Conservation (phyloP, 805 yeast species). For the Saturnispora quitensis region DNA sequence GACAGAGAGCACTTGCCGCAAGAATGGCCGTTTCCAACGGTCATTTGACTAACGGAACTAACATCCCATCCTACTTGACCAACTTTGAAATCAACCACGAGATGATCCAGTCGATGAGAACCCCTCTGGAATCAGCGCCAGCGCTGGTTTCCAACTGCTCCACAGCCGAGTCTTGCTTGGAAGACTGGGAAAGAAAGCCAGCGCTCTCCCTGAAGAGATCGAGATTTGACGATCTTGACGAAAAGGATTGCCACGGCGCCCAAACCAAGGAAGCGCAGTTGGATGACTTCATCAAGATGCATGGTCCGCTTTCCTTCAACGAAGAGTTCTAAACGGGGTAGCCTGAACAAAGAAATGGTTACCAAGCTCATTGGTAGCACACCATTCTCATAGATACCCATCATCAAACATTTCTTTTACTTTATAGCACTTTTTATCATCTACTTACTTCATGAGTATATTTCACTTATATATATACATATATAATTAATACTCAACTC, state of each 20-base stretch:
- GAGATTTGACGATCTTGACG: background rate
- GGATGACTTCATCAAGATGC: conserved; percentile 26
- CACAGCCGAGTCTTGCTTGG: conserved; percentile 36
- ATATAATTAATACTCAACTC: background rate
- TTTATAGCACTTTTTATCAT: background rate
- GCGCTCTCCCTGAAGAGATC: background rate
- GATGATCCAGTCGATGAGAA: conserved; percentile 8
- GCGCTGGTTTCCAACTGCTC: conserved; percentile 34
- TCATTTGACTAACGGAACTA: background rate
- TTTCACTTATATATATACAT: background rate
- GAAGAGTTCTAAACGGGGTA: conserved; percentile 35
- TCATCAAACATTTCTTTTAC: background rate
- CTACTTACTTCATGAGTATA: background rate
- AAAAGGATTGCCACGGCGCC: background rate
- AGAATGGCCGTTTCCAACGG: conserved; percentile 5
- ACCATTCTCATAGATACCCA: background rate
- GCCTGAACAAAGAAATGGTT: background rate
- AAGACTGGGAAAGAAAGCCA: conserved; percentile 29
- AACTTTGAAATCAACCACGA: conserved; percentile 11
- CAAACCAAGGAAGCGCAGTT: conserved; percentile 9
- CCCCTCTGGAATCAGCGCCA: conserved; percentile 32
- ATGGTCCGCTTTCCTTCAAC: conserved; percentile 38
- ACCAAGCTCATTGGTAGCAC: background rate
- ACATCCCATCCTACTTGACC: conserved; percentile 8
- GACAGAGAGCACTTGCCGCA: background rate